These are phyloP conservation scores for Epichloe gansuensis DNA, from an alignment of 2,329 filamentous ascomycete genomes.

Conservation along the genomic window DNA sequence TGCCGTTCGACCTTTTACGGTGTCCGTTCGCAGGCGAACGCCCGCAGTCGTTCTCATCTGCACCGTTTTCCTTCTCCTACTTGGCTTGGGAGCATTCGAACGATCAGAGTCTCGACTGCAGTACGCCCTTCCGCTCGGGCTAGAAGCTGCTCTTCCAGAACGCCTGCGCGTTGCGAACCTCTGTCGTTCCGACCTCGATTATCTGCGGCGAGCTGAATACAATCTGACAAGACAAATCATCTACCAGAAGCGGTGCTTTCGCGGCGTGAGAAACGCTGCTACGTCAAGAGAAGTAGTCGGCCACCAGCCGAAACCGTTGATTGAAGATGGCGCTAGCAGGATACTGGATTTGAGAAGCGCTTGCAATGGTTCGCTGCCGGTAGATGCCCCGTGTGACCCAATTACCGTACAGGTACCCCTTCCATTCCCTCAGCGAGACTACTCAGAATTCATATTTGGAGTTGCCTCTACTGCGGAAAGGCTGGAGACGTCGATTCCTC, in stretches of 20 bases:
- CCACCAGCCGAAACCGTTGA: conserved; percentile 24
- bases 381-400: conserved; percentile 22
- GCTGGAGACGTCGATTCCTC: conserved; percentile 34
- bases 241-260: conserved; percentile 33
- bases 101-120: conserved; percentile 6
- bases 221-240: conserved; percentile 27
- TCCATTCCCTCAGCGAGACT: conserved; percentile 28
- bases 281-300: conserved; percentile 25
- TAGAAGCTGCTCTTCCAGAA: conserved; percentile 11
- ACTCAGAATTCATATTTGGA: conserved; percentile 42
- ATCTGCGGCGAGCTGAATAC: conserved; percentile 17
- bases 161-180: conserved; percentile 7
- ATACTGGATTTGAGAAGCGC: conserved; percentile 16
- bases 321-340: conserved; percentile 18
- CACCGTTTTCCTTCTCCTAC: background rate
- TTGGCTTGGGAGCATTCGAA: conserved; percentile 4
- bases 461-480: conserved; percentile 40
- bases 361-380: conserved; percentile 10
- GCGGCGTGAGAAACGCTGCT: conserved; percentile 19
- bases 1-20: conserved; percentile 6
- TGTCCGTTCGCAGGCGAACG: conserved; percentile 2
- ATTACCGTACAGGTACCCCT: conserved; percentile 33
- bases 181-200: conserved; percentile 17
- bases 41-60: background rate
- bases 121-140: conserved; percentile 11